phyloP scores from a whole-genome alignment of 164 flowering plant genomes.

The Malania oleifera region DNA sequence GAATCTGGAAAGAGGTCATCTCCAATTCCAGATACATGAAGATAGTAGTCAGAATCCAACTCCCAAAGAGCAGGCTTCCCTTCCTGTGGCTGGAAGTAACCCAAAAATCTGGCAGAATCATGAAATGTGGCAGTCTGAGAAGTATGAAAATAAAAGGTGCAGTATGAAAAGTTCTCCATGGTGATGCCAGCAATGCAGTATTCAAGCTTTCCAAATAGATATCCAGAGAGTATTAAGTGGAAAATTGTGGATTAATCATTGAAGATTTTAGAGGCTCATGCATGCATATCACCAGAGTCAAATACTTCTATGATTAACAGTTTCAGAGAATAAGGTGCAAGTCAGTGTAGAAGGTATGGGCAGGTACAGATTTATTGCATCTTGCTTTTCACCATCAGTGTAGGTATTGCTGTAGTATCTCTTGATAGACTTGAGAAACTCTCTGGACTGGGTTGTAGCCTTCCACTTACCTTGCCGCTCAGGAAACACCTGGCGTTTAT shows the following conservation, averaged over 20 bases:
- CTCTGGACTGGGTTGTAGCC: slow-evolving; percentile 94
- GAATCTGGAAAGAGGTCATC: slow-evolving; percentile 56
- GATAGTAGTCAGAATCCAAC: slow-evolving; percentile 94
- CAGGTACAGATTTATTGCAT: slow-evolving; percentile 85
- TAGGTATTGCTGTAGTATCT: slow-evolving; percentile 93
- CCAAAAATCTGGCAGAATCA: slow-evolving; percentile 63
- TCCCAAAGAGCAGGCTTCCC: slow-evolving; percentile 99
- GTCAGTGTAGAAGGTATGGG: slow-evolving; percentile 8
- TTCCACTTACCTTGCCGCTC: slow-evolving; percentile 99
- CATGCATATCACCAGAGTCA: too few relatives aligned
- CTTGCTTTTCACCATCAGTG: slow-evolving; percentile 98
- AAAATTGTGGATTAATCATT: too few relatives aligned
- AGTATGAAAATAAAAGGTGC: background rate
- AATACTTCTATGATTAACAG: too few relatives aligned
- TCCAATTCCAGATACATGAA: slow-evolving; percentile 84
- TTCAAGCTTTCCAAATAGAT: background rate
- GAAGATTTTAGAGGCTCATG: too few relatives aligned
- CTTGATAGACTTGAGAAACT: slow-evolving; percentile 87
- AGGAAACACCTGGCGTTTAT: slow-evolving; percentile 63
- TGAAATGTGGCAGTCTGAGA: background rate
- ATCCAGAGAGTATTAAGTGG: background rate
- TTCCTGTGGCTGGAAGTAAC: slow-evolving; percentile 93
- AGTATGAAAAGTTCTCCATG: background rate
- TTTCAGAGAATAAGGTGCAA: too few relatives aligned
- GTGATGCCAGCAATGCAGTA: slow-evolving; percentile 5